phyloP scores from a whole-genome alignment of 495 filamentous ascomycete genomes.

The Glutinoglossum americanum region DNA sequence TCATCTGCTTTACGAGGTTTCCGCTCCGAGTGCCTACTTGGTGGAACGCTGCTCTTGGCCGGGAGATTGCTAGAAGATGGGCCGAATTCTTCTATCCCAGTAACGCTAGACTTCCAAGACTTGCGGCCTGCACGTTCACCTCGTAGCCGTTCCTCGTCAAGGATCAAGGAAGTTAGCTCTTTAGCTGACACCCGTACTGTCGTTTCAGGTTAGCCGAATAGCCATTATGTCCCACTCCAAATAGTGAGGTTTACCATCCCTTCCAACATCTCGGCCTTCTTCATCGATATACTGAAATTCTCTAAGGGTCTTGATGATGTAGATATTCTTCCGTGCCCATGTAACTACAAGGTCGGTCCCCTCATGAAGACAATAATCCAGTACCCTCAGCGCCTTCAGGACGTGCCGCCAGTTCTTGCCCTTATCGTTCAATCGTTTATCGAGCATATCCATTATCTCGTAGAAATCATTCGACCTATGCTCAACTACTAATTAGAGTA shows the following conservation, averaged over 20 bases:
- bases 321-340: constrained; percentile 94
- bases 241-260: constrained; percentile 48
- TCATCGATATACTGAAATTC: constrained; percentile 95
- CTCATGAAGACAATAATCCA: constrained; percentile 96
- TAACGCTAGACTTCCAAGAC: constrained; percentile 90
- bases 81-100: constrained; percentile 67
- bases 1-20: constrained; percentile 34
- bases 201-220: constrained; percentile 8
- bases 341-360: constrained; percentile 92
- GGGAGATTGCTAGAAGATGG: constrained; percentile 5
- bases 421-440: constrained; percentile 97
- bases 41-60: neutral
- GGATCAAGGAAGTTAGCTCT: constrained; percentile 80
- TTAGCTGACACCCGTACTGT: constrained; percentile 88
- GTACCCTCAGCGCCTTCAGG: constrained; percentile 88
- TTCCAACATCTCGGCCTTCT: constrained; percentile 80
- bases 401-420: constrained; percentile 99
- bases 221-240: neutral
- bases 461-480: constrained; percentile 85
- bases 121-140: constrained; percentile 80
- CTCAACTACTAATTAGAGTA: neutral
- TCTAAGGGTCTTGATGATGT: constrained; percentile 92
- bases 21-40: constrained; percentile 6
- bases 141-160: constrained; percentile 87
- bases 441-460: constrained; percentile 99